Conservation (phyloP, 768 basidiomycete genomes). For the Russula griseocarnosa region DNA sequence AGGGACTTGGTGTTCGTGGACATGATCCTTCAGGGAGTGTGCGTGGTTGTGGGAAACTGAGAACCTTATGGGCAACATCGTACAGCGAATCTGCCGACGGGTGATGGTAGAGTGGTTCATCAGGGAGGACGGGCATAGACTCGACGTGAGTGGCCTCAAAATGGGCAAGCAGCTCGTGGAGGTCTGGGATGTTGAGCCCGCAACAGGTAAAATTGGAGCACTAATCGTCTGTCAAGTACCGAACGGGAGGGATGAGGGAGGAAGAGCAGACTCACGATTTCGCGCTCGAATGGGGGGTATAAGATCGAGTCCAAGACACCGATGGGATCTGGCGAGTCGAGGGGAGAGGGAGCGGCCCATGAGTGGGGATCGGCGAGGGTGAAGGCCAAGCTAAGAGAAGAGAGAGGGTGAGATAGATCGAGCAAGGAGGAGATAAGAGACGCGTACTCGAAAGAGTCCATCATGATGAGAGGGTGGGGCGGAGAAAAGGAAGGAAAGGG, state of each 20-base stretch:
- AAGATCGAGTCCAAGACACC: slow-evolving; percentile 20
- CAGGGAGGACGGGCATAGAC: slow-evolving; percentile 14
- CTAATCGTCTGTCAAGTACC: slow-evolving; percentile 22
- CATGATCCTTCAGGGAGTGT: slow-evolving; percentile 29
- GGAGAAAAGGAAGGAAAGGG: slow-evolving; percentile 5
- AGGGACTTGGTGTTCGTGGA: slow-evolving; percentile 21
- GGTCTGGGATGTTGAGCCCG: slow-evolving; percentile 42
- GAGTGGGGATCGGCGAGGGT: slow-evolving; percentile 17
- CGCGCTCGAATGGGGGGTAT: slow-evolving; percentile 27
- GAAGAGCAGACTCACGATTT: slow-evolving; percentile 21
- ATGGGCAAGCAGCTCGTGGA: slow-evolving; percentile 51
- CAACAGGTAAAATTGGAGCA: slow-evolving; percentile 50
- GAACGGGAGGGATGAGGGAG: neutral
- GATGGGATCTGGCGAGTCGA: slow-evolving; percentile 19
- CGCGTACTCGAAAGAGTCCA: slow-evolving; percentile 24
- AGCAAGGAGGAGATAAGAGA: neutral
- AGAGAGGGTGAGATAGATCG: neutral
- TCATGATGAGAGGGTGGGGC: slow-evolving; percentile 11
- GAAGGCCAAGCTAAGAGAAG: slow-evolving; percentile 11
- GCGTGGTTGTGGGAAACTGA: slow-evolving; percentile 36
- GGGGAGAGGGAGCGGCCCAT: slow-evolving; percentile 21
- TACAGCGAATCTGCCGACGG: slow-evolving; percentile 19
- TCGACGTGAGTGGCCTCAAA: slow-evolving; percentile 45
- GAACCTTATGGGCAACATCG: slow-evolving; percentile 29
- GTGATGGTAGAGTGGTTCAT: slow-evolving; percentile 21